Base-by-base conservation (phyloP, 2,329 filamentous ascomycete species). In the Cryoendolithus antarcticus region DNA sequence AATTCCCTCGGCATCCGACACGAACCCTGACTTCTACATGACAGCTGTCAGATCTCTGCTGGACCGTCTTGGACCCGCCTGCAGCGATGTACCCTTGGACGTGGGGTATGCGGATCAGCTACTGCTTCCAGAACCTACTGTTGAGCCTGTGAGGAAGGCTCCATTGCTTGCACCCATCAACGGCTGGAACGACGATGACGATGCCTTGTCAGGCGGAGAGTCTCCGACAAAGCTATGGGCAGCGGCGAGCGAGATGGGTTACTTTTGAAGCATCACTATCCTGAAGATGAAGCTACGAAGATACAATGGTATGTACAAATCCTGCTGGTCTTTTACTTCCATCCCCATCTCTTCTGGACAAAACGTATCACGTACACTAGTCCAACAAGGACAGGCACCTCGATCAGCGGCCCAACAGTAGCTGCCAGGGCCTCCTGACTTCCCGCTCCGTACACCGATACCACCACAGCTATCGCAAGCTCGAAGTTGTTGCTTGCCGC, bases 401-500 rank as follows among this genome's bases (percentile, higher is more conserved):
- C 86, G 38, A 94, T 82, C 48, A 93, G 60, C 2, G 86, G 86
- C 0, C 86, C 85, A 1, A 93, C 85, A 0, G 86, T 93, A 6
- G 82, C 70, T 1, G 86, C 85, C 33, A 93, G 64, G 0, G 86
- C 86, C 60, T 93, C 78, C 36, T 86, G 77, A 51, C 82, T 89
- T 31, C 81, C 65, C 0, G 80, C 71, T 0, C 86, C 86, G 61
- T 82, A 93, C 0, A 80, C 80, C 0, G 86, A 81, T 3, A 93
- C 78, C 0, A 83, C 83, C 0, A 94, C 86, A 0, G 86, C 86
- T 61, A 94, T 93, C 0, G 86, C 85, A 15, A 94, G 65, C 64
- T 94, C 86, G 53, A 94, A 94, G 56, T 94, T 93, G 55, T 94
- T 94, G 57, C 86, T 93, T 1, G 84, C 82, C 0, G 85, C 88